Base-by-base conservation (phyloP, 257 asterid species). In the Solanum appendiculatum region DNA sequence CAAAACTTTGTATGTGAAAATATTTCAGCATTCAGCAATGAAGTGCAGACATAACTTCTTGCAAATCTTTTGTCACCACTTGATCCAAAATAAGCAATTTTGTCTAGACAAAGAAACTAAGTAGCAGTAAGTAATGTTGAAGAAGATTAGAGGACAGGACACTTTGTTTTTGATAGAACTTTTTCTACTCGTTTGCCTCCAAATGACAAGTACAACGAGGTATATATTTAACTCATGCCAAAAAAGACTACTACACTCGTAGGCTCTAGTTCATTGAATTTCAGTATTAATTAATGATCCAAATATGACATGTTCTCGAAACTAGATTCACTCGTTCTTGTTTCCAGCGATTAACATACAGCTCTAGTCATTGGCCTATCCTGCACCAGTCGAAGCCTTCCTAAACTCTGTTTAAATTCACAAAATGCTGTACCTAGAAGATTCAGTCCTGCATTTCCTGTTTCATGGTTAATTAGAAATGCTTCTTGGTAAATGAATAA, bases 401-500 rank as follows among this genome's bases (percentile, higher is more conserved):
- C 3, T 2, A 48, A 48, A 48, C 58, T 14, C 9, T 48, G 58
- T 48, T 48, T 48, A 15, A 1, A 48, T 48, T 48, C 58, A 48
- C 5, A 21, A 46, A 46, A 46, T 46, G 54, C 51, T 44, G 48
- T 42, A 46, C 18, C 54, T 46, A 46, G 58, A 16, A 48, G 58
- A 5, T 48, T 48, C 21, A 48, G 0, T 48, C 58, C 23, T 48
- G 58, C 58, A 48, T 48, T 48, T 20, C 81, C 34, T 85, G 74
- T 78, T 78, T 75, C 83, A 40, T 6, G 56, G 36, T 77, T 77
- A 77, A 77, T 42, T 42, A 25, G 63, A 69, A 13, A 60, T 73
- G 68, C 29, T 63, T 74, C 37, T 20, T 7, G 11, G 18, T 23
- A 20, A 6, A 82, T 48, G 58, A 46, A 16, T 6, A 72, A 34